phyloP scores from a whole-genome alignment of 768 basidiomycete species.

The Lyophyllum shimeji region DNA sequence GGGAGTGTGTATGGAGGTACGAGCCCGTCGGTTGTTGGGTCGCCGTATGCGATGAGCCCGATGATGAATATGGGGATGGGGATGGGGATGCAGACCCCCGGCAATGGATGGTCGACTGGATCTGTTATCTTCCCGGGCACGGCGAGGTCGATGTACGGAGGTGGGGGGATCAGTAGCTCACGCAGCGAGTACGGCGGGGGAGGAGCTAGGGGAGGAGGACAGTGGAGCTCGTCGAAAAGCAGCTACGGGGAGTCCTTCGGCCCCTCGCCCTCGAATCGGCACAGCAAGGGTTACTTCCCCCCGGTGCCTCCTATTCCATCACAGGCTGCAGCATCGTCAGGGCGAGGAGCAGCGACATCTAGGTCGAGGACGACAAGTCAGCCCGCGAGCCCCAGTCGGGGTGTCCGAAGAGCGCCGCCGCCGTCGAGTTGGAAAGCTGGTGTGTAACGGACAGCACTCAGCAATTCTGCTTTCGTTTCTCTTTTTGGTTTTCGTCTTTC shows the following conservation, averaged over 20 bases:
- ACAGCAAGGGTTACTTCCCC: constrained; percentile 35
- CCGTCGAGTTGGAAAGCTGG: constrained; percentile 65
- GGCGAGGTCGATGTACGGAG: constrained; percentile 59
- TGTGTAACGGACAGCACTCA: constrained; percentile 14
- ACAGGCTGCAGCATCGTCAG: constrained; percentile 16
- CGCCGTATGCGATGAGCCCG: constrained; percentile 33
- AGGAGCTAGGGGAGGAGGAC: constrained; percentile 41
- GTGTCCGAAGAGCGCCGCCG: constrained; percentile 39
- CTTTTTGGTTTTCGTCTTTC: constrained; percentile 11
- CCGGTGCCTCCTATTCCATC: constrained; percentile 39
- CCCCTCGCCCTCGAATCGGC: constrained; percentile 31
- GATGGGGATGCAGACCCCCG: constrained; percentile 32
- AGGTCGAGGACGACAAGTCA: constrained; percentile 45
- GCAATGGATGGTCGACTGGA: constrained; percentile 44
- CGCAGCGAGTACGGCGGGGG: constrained; percentile 61
- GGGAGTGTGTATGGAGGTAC: constrained; percentile 47
- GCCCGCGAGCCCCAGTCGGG: constrained; percentile 35
- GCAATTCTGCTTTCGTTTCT: constrained; percentile 5
- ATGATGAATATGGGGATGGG: constrained; percentile 43
- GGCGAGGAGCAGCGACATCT: constrained; percentile 17
- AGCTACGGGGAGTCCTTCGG: constrained; percentile 71
- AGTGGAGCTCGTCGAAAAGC: constrained; percentile 57
- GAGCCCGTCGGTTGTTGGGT: constrained; percentile 29
- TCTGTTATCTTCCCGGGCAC: constrained; percentile 51
- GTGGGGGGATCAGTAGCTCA: constrained; percentile 49